These are phyloP conservation scores for Pestalotiopsis sp. DNA, from an alignment of 2,329 filamentous ascomycete species.

Conservation along the genomic window DNA sequence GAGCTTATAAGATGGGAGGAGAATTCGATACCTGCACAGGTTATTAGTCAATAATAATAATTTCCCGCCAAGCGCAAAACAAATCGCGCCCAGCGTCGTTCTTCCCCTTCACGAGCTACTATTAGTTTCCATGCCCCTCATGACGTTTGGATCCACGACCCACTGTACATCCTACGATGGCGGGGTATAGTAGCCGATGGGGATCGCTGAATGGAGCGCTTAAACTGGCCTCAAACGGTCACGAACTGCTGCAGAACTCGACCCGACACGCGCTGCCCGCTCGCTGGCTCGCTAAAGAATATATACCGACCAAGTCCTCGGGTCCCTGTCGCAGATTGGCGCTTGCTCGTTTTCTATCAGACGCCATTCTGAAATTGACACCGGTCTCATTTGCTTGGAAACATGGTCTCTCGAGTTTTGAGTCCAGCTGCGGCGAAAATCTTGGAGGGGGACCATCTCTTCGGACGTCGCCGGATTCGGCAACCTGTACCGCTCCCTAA, in stretches of 20 bases:
- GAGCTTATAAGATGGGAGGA: background rate
- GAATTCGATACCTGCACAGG: background rate
- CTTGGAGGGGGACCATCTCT: too few species aligned
- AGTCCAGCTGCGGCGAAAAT: background rate
- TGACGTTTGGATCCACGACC: constrained; percentile 5
- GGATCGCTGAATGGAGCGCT: background rate
- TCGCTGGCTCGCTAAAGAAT: background rate
- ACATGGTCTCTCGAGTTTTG: background rate
- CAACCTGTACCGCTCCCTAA: constrained; percentile 3
- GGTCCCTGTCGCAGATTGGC: background rate
- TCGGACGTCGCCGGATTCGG: background rate
- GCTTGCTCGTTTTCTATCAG: background rate
- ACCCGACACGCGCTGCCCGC: background rate
- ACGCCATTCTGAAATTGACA: too few species aligned
- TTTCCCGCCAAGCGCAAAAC: background rate
- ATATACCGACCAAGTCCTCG: background rate
- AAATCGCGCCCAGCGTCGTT: background rate
- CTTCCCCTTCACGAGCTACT: background rate
- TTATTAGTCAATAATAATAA: background rate
- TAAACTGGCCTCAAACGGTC: background rate
- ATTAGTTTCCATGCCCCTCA: background rate
- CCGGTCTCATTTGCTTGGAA: background rate
- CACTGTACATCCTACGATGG: background rate
- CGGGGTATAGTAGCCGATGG: background rate
- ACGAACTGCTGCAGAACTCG: background rate